These are phyloP conservation scores for Pseudocercospora fijiensis DNA, from an alignment of 2,329 filamentous ascomycete species.

Conservation along the genomic window DNA sequence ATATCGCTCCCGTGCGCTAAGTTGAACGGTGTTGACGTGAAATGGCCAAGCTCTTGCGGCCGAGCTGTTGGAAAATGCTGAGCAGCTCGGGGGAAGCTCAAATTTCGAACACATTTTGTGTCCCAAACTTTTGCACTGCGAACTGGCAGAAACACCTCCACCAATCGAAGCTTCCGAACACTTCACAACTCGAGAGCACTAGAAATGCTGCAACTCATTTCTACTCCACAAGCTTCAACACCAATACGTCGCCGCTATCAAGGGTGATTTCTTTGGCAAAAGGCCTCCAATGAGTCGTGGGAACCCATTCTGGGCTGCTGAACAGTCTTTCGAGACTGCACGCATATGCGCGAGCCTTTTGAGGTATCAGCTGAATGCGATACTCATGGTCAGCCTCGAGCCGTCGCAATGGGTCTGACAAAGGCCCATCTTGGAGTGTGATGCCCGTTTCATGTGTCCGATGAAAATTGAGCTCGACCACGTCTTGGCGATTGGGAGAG, in stretches of 20 bases:
- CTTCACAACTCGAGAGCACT: background rate
- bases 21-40: background rate
- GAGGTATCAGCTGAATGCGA: background rate
- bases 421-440: background rate
- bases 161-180: background rate
- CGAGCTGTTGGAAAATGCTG: background rate
- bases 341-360: background rate
- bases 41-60: background rate
- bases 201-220: background rate
- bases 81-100: background rate
- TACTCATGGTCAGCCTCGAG: background rate
- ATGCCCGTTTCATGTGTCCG: background rate
- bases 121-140: background rate
- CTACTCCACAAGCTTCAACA: background rate
- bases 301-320: background rate
- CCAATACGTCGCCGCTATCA: background rate
- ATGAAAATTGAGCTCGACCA: background rate
- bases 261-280: background rate
- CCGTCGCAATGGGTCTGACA: background rate
- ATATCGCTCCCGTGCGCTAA: background rate
- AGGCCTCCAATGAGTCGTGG: background rate
- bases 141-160: background rate
- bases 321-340: background rate
- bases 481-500: background rate
- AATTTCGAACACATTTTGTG: background rate